A percentile compares a stretch with the other conserved stretches of the same genome.
These are phyloP conservation scores for Fusarium liriodendri DNA, from an alignment of 2,329 filamentous ascomycete genomes.

Conservation along the genomic window DNA sequence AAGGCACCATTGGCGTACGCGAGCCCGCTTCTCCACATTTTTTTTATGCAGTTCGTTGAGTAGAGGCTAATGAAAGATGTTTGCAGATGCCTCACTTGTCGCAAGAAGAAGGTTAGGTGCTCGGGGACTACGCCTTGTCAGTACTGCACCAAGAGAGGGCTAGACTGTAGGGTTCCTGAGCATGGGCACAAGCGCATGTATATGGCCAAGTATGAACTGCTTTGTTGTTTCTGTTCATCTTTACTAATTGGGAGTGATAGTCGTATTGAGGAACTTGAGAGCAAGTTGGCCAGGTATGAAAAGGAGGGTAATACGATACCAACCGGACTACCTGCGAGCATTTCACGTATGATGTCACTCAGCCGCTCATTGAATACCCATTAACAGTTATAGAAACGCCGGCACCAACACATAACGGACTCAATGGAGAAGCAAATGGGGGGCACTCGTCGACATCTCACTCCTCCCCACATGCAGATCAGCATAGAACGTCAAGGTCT, in stretches of 20 bases:
- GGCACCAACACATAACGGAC: neutral
- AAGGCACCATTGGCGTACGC: conserved; percentile 43
- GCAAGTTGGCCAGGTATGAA: conserved; percentile 40
- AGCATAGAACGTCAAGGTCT: conserved; percentile 31
- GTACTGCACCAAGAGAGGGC: conserved; percentile 41
- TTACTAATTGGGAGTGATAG: conserved; percentile 5
- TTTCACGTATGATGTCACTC: conserved; percentile 20
- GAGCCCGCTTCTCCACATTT: conserved; percentile 22
- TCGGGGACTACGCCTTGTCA: conserved; percentile 42
- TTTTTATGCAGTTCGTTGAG: neutral
- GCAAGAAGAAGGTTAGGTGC: conserved; percentile 44
- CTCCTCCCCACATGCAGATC: conserved; percentile 35
- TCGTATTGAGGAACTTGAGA: conserved; percentile 43
- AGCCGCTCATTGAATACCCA: accelerated
- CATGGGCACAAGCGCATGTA: conserved; percentile 45
- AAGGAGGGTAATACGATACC: conserved; percentile 32
- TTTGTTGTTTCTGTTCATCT: too few species aligned
- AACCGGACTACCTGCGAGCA: conserved; percentile 12
- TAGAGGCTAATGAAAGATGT: neutral
- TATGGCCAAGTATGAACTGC: conserved; percentile 38
- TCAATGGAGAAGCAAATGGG: conserved; percentile 16
- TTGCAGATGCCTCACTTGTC: conserved; percentile 40
- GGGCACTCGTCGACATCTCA: conserved; percentile 23
- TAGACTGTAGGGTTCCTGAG: conserved; percentile 42
- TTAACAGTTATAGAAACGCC: conserved; percentile 22